Conservation (phyloP, 1,284 basidiomycete species). For the Athelia psychrophila region DNA sequence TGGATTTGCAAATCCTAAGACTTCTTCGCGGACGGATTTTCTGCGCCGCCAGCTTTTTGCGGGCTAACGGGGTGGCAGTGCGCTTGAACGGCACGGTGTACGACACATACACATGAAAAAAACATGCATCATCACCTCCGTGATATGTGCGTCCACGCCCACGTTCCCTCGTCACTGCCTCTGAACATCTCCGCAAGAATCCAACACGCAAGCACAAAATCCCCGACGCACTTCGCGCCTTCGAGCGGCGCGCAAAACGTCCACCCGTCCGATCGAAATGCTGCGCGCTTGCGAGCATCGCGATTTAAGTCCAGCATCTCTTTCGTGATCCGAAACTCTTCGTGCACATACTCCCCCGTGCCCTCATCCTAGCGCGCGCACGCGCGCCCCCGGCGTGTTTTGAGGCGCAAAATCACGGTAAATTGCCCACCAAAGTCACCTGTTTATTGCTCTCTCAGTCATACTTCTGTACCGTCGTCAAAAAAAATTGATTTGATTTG, state of each 20-base stretch:
- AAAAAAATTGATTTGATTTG: too few species aligned
- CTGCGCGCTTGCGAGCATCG: conserved; percentile 53
- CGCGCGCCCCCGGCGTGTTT: too few species aligned
- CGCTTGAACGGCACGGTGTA: conserved; percentile 73
- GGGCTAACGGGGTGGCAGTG: conserved; percentile 32
- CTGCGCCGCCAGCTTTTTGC: background rate
- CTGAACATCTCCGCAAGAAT: conserved; percentile 85
- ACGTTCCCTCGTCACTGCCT: conserved; percentile 20
- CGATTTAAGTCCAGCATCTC: conserved; percentile 79
- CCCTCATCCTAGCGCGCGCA: conserved; percentile 73
- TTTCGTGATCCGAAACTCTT: conserved; percentile 76
- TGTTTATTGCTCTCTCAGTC: too few species aligned
- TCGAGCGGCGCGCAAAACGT: conserved; percentile 87
- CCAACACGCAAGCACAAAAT: conserved; percentile 84
- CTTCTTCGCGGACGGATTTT: background rate
- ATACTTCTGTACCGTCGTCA: too few species aligned
- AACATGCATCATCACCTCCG: conserved; percentile 79
- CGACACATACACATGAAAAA: conserved; percentile 88
- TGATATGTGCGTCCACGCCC: conserved; percentile 38
- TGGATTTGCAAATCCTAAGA: too few species aligned
- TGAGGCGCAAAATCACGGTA: too few species aligned
- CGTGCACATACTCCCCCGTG: conserved; percentile 59
- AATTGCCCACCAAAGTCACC: too few species aligned
- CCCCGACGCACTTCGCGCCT: conserved; percentile 84
- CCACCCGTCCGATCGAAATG: conserved; percentile 61